Evolutionary conservation across 1,139 yeast genomes (phyloP).

Genomic region (Yamadazyma dendronema): DNA sequence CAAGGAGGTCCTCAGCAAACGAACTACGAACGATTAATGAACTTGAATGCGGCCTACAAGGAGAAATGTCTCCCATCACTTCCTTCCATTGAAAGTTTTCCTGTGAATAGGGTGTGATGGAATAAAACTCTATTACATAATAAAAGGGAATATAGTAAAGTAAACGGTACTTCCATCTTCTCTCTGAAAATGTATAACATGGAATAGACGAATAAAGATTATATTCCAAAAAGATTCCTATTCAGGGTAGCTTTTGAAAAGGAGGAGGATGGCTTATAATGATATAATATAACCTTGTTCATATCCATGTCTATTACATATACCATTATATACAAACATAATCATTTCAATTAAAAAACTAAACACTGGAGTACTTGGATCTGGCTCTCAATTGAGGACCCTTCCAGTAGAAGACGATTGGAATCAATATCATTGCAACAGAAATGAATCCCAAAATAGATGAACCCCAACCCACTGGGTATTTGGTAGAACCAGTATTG

Average conservation of each 20-base stretch:
- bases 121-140: too few species aligned
- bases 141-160: too few species aligned
- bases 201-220: too few species aligned
- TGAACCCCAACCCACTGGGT: constrained; percentile 65
- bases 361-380: constrained; percentile 37
- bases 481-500: constrained; percentile 27
- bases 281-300: too few species aligned
- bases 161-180: too few species aligned
- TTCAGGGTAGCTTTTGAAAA: too few species aligned
- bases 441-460: constrained; percentile 56
- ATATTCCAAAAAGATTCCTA: too few species aligned
- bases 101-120: too few species aligned
- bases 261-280: too few species aligned
- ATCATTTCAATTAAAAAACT: background rate
- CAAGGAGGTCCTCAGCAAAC: constrained; percentile 3
- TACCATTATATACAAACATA: background rate
- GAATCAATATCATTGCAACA: constrained; percentile 61
- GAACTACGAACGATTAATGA: constrained; percentile 8
- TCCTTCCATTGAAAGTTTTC: constrained; percentile 10
- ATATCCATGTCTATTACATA: too few species aligned
- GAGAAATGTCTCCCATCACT: constrained; percentile 6
- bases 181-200: too few species aligned
- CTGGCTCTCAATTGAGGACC: constrained; percentile 37
- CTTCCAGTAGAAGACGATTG: constrained; percentile 41
- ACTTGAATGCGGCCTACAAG: constrained; percentile 3